A percentile compares a stretch with the other conserved stretches of the same genome.
phyloP scores from a whole-genome alignment of 1,139 yeast species.

The Taphrina communis region DNA sequence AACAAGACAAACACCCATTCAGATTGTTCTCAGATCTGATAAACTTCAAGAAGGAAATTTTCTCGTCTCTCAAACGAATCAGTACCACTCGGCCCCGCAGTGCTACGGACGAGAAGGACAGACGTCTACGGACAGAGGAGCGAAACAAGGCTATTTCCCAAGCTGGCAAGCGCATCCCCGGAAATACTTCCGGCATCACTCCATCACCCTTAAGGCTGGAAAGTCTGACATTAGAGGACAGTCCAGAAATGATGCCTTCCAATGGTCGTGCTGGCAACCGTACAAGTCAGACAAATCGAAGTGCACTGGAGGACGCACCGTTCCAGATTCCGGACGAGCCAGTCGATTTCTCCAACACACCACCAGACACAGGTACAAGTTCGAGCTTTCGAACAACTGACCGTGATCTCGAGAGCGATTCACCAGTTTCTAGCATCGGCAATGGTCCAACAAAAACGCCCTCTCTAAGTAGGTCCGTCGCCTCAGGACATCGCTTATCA shows the following conservation, averaged over 20 bases:
- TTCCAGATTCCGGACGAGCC: constrained; percentile 12
- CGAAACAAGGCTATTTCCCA: constrained; percentile 48
- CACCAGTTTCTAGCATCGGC: not conserved
- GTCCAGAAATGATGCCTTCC: not conserved
- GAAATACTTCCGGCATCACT: not conserved
- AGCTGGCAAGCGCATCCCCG: constrained; percentile 9
- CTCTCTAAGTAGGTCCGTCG: constrained; percentile 19
- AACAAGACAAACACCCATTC: constrained; percentile 66
- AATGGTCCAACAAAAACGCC: not conserved
- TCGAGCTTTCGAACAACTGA: not conserved
- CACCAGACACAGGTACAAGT: not conserved
- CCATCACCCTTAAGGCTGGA: constrained; percentile 10
- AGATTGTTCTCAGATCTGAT: constrained; percentile 68
- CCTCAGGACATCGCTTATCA: constrained; percentile 23
- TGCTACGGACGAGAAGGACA: constrained; percentile 49
- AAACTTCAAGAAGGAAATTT: constrained; percentile 63
- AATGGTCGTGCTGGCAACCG: not conserved
- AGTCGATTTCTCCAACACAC: not conserved
- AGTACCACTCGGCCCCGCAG: constrained; percentile 47
- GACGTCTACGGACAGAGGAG: constrained; percentile 50
- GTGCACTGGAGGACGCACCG: constrained; percentile 6
- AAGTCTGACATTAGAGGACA: not conserved
- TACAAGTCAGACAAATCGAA: not conserved
- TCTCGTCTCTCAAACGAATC: constrained; percentile 56
- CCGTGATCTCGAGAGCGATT: not conserved